These are phyloP conservation scores for Primulina eburnea DNA, from an alignment of 257 asterid species.

Conservation along the genomic window DNA sequence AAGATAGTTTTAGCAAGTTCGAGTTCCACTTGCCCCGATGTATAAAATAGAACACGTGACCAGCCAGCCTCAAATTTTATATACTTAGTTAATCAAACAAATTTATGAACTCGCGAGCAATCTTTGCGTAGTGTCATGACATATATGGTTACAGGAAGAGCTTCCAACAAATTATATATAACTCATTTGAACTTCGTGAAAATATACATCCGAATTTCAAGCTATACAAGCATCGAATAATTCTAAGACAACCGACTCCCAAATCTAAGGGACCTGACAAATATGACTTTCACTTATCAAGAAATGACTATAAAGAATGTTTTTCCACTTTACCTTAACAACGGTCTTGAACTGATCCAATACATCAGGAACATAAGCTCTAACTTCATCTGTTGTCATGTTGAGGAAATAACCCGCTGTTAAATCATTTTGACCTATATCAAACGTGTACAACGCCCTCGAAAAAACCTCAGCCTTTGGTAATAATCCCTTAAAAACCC, in stretches of 20 bases:
- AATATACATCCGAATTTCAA: too few relatives aligned
- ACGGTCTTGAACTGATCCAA: slow-evolving; percentile 57
- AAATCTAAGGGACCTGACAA: background rate
- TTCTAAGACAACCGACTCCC: background rate
- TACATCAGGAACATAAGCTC: slow-evolving; percentile 65
- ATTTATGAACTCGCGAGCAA: too few relatives aligned
- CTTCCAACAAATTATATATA: background rate
- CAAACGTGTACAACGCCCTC: slow-evolving; percentile 68
- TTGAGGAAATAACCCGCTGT: slow-evolving; percentile 73
- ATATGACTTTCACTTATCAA: background rate
- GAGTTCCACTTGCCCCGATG: too few relatives aligned
- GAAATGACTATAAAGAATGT: background rate
- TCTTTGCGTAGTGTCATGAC: too few relatives aligned
- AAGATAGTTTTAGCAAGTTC: too few relatives aligned
- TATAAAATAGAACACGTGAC: too few relatives aligned
- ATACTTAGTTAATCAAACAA: too few relatives aligned
- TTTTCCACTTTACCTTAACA: slow-evolving; percentile 47
- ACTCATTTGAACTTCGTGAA: background rate
- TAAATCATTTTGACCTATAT: slow-evolving; percentile 85
- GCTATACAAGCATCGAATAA: background rate
- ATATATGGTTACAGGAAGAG: too few relatives aligned
- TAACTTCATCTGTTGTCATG: slow-evolving; percentile 70
- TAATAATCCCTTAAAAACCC: slow-evolving; percentile 43
- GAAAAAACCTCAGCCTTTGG: slow-evolving; percentile 50
- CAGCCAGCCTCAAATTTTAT: too few relatives aligned